Evolutionary conservation across 192 early-diverging fungal genomes (phyloP).

Genomic region (Coemansia sp.): DNA sequence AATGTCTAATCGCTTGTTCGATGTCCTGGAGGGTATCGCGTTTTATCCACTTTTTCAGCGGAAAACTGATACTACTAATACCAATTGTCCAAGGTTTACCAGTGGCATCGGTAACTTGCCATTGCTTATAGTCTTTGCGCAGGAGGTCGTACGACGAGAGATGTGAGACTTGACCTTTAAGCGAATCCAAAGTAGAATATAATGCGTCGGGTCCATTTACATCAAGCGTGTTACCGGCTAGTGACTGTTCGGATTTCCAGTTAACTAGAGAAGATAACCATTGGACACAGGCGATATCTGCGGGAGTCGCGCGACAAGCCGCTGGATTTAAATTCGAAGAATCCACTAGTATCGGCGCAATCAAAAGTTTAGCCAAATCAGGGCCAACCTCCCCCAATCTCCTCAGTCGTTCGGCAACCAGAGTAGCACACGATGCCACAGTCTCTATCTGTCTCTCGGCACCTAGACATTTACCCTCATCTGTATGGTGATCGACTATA

Average conservation of each 20-base stretch:
- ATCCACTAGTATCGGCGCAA: constrained; percentile 47
- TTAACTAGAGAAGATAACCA: constrained; percentile 39
- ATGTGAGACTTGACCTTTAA: constrained; percentile 44
- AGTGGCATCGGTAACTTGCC: constrained; percentile 23
- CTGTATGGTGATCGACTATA: constrained; percentile 56
- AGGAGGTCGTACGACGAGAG: constrained; percentile 39
- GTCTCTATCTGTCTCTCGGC: constrained; percentile 32
- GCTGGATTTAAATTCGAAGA: constrained; percentile 31
- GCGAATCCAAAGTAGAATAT: constrained; percentile 35
- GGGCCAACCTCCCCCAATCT: constrained; percentile 6
- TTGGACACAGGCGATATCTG: constrained; percentile 23
- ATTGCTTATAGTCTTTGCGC: constrained; percentile 61
- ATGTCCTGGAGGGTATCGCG: constrained; percentile 34
- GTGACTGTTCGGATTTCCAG: constrained; percentile 15
- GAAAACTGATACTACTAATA: constrained; percentile 49
- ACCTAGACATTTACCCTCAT: constrained; percentile 30
- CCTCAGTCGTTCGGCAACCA: constrained; percentile 26
- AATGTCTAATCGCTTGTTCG: constrained; percentile 20
- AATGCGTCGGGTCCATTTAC: constrained; percentile 24
- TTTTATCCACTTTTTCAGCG: constrained; percentile 52
- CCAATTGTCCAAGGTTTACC: constrained; percentile 36
- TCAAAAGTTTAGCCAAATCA: constrained; percentile 33
- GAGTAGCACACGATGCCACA: constrained; percentile 49
- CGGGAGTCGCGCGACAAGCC: constrained; percentile 29
- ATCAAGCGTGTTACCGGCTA: constrained; percentile 5